Base-by-base conservation (phyloP, 2,329 filamentous ascomycete genomes). In the Metarhizium brunneum region DNA sequence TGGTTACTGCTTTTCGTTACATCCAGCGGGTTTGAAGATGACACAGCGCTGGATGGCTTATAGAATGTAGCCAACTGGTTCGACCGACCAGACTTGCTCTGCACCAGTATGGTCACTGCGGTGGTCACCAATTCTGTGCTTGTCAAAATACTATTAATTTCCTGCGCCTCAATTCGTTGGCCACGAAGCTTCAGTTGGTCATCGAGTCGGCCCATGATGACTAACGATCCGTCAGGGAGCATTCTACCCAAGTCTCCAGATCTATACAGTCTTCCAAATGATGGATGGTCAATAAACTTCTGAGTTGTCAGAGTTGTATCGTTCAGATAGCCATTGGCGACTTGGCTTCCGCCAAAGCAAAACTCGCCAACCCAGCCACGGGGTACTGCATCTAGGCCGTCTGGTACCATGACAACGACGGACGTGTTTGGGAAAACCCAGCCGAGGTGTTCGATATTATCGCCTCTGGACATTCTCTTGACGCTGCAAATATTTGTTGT, bases 401-500 rank as follows among this genome's bases (percentile, higher is more conserved):
- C 70, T 0, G 69, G 69, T 18, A 64, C 65, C 16, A 87, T 67
- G 2, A 95, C 82, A 57, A 90, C 83, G 0, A 82, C 79, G 0
- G 89, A 94, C 0, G 88, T 95, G 58, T 92, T 95, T 10, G 77
- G 72, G 32, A 96, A 82, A 0, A 84, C 80, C 57, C 75, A 78
- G 0, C 92, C 92, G n/a, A 96, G 83, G 61, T 92, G 91, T 58
- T 85, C 85, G 52, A 88, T 81, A 20, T 79, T 71, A 62, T 91
- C 82, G 0, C 73, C 70, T 0, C 62, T 60, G 0, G 73, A 69
- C 66, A 92, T 84, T 43, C 79, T 76, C 57, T 85, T 85, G 8
- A 92, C 80, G 0, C 87, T 90, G 69, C 89, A 95, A 20, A 95
- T 91, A 61, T 95, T 95, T 1, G 90, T 95, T 0, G 87, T 90